Conservation (phyloP, 495 filamentous ascomycete species). For the Chaetomium tenue region DNA sequence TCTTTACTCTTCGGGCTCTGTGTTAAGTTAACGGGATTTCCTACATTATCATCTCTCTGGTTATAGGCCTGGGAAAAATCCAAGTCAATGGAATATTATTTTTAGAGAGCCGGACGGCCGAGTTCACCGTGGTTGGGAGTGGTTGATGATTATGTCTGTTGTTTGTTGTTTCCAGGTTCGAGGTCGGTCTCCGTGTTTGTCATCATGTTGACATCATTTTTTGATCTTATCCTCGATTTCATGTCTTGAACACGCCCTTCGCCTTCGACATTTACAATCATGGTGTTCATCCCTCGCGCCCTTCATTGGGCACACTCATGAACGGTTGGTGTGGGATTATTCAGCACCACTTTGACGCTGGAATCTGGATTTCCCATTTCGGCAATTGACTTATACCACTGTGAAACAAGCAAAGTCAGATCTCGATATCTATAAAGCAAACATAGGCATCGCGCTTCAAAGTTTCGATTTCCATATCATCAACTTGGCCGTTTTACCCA, state of each 20-base stretch:
- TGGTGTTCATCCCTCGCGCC: background rate
- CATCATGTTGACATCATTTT: constrained; percentile 3
- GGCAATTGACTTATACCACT: background rate
- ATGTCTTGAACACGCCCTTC: background rate
- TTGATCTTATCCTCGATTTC: background rate
- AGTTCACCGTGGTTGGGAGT: background rate
- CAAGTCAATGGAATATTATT: background rate
- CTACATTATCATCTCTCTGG: background rate
- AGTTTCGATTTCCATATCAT: too few species aligned
- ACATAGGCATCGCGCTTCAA: too few species aligned
- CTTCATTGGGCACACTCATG: background rate
- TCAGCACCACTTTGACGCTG: background rate
- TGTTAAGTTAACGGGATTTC: constrained; percentile 11
- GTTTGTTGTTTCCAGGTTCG: background rate
- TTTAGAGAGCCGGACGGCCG: too few species aligned
- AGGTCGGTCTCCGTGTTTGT: background rate
- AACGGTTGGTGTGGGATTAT: background rate
- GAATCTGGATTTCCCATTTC: background rate
- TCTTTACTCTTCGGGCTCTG: background rate
- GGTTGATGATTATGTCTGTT: background rate
- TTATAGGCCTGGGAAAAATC: background rate
- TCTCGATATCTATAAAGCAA: background rate
- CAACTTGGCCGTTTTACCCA: too few species aligned
- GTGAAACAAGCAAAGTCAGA: background rate
- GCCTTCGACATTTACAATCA: background rate